Base-by-base conservation (phyloP, 257 asterid genomes). In the Coffea canephora region DNA sequence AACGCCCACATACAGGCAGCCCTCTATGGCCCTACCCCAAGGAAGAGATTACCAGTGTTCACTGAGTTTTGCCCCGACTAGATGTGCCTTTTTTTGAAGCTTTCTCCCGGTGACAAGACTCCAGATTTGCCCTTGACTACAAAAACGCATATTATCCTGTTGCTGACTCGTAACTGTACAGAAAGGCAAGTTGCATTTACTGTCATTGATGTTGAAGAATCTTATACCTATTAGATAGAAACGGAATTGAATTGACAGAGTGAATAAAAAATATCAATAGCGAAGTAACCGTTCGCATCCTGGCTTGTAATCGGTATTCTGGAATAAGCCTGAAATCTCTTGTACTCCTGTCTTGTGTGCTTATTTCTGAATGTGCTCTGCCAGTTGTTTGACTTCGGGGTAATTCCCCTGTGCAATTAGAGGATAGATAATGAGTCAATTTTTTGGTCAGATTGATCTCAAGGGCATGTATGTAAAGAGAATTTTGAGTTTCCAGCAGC, bases 41-140 rank as follows among this genome's bases (percentile, higher is more conserved):
- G 78, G 79, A 83, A 84, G 82, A 87, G 96, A 79, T 83, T 91
- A 76, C 89, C 89, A 25, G 95, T 81, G 34, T 93, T 88, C 80
- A 45, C 76, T 71, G 90, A 87, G 43, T 68, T 89, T 78, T 89
- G 85, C 87, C 84, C 84, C 0, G 76, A 83, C 67, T 73, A 83
- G 78, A 34, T 12, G 25, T 15, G 62, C 11, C 62, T 76, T 65
- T 43, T 31, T 31, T 54, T 74, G 39, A 31, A 55, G 15, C 67
- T 21, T 68, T 12, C 3, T 7, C 46, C 71, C 13, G 46, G 21
- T 66, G 13, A 31, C 8, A 31, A 0, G 21, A 14, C 2, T 27
- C 5, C 4, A 8, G 13, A 1, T 68, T 36, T 36, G n/a, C 72
- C 11, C 8, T 15, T 68, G 49, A 36, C 10, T 39, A 4, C 45